Base-by-base conservation (phyloP, 2,329 filamentous ascomycete genomes). In the Tolypocladium tropicale region DNA sequence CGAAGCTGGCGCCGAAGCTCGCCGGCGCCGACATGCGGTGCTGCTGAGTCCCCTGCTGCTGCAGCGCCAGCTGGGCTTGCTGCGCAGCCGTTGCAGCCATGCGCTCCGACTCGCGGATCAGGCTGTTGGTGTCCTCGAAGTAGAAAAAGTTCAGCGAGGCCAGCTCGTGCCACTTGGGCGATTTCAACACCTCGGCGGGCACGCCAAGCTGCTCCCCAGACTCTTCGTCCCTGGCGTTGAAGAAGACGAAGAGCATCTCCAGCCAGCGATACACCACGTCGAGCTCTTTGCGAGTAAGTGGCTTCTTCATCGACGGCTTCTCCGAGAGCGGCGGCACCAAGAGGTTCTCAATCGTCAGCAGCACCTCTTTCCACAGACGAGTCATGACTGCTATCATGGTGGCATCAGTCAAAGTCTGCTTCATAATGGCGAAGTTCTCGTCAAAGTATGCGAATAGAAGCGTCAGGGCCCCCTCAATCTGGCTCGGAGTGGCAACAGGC, bases 321-420 rank as follows among this genome's bases (percentile, higher is more conserved):
- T 99, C 94, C 7, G 92, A 96, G 11, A 99, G 76, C 9, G 94
- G 94, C 21, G 94, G 94, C 3, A 99, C 93, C 41, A 99, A 80
- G 21, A 99, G 78, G 39, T 83, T 82, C 72, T 99, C 94, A 60
- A 97, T 88, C 1, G 93, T 95, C 63, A 92, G 85, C 18, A 99
- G 79, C 0, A 96, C 92, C 70, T 99, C 94, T 73, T 99, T 99
- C 94, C 94, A 99, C 6, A 99, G 75, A 49, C 94, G 85, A 25
- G 91, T 95, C 94, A 99, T 99, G 64, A 99, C 94, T 68, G 94
- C 92, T 64, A 92, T 85, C 93, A 99, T 96, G n/a, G 94, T 95
- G 56, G 90, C 86, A 57, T 91, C 88, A 1, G 94, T 97, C 56
- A 99, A 77, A 0, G 93, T 96, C 71, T 94, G 85, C 74, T 97